Conservation (phyloP, 345 rosid genomes). For the Moricandia arvensis region DNA sequence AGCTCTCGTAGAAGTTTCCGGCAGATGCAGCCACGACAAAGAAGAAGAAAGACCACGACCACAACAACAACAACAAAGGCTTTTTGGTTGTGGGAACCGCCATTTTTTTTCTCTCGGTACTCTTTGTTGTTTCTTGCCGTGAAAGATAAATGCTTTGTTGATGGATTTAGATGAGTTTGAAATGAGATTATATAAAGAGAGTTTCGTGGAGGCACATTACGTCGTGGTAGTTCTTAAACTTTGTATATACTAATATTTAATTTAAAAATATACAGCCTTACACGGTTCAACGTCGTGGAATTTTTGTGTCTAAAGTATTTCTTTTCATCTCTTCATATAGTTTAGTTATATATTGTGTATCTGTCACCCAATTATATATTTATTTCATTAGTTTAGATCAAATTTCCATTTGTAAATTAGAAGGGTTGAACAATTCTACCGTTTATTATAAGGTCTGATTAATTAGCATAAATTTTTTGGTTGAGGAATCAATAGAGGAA, state of each 20-base stretch:
- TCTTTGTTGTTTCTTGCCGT: constrained; percentile 18
- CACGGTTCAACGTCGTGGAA: constrained; percentile 29
- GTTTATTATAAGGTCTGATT: not conserved
- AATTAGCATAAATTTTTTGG: not conserved
- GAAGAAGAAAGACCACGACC: constrained; percentile 21
- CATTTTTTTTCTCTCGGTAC: not conserved
- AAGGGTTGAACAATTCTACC: not conserved
- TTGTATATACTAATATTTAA: constrained; percentile 20
- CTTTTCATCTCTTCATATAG: not conserved
- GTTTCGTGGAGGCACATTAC: constrained; percentile 36
- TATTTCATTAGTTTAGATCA: not conserved
- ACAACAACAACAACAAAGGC: constrained; percentile 28
- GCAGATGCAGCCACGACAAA: constrained; percentile 33
- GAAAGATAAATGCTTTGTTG: constrained; percentile 12
- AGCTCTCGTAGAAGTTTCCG: constrained; percentile 38
- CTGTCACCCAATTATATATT: not conserved
- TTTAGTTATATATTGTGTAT: not conserved
- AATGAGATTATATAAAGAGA: constrained; percentile 24
- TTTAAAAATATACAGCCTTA: constrained; percentile 11
- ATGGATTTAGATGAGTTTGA: constrained; percentile 1
- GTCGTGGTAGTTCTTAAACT: constrained; percentile 37
- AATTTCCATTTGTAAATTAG: not conserved
- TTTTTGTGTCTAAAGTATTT: not conserved
- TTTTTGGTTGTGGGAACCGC: constrained; percentile 12
- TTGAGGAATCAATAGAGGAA: constrained; percentile 3